Percentiles rank a stretch among this genome's conserved stretches.
These are phyloP conservation scores for Pterula multifida DNA, from an alignment of 1,284 basidiomycete species.

Conservation along the genomic window DNA sequence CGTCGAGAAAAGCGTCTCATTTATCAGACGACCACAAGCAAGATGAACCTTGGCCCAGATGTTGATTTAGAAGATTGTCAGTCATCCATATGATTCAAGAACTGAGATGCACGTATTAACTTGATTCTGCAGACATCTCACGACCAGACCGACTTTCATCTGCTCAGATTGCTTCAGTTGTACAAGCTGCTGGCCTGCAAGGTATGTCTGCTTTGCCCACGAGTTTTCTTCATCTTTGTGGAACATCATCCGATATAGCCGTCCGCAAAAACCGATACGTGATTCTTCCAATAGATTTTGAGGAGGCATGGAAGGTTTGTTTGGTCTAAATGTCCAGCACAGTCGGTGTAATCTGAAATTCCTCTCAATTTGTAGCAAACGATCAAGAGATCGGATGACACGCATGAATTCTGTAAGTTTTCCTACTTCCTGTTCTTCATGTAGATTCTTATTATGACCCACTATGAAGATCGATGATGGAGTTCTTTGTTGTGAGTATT, in stretches of 20 bases:
- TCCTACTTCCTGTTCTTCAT: conserved; percentile 6
- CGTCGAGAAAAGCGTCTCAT: conserved; percentile 94
- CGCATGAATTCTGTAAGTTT: conserved; percentile 86
- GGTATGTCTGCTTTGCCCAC: conserved; percentile 32
- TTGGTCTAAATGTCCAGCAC: conserved; percentile 24
- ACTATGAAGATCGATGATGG: conserved; percentile 5
- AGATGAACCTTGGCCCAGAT: conserved; percentile 98
- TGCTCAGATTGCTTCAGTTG: conserved; percentile 93
- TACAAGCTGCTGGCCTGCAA: conserved; percentile 96
- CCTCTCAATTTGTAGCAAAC: conserved; percentile 57
- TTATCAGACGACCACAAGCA: conserved; percentile 94
- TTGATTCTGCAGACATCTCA: conserved; percentile 64
- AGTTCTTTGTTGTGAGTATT: conserved; percentile 9
- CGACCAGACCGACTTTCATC: conserved; percentile 93
- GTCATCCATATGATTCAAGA: conserved; percentile 17
- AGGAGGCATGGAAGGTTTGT: conserved; percentile 96
- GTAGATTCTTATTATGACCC: conserved; percentile 13
- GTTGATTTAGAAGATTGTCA: conserved; percentile 97
- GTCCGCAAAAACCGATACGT: conserved; percentile 98
- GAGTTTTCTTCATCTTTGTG: not conserved
- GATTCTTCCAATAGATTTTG: conserved; percentile 94
- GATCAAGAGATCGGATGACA: conserved; percentile 89
- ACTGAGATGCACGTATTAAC: not conserved
- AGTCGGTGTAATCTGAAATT: conserved; percentile 18
- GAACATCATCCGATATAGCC: conserved; percentile 35